Evolutionary conservation across 2,329 filamentous ascomycete genomes (phyloP).

Genomic region (Aphanocladium album): DNA sequence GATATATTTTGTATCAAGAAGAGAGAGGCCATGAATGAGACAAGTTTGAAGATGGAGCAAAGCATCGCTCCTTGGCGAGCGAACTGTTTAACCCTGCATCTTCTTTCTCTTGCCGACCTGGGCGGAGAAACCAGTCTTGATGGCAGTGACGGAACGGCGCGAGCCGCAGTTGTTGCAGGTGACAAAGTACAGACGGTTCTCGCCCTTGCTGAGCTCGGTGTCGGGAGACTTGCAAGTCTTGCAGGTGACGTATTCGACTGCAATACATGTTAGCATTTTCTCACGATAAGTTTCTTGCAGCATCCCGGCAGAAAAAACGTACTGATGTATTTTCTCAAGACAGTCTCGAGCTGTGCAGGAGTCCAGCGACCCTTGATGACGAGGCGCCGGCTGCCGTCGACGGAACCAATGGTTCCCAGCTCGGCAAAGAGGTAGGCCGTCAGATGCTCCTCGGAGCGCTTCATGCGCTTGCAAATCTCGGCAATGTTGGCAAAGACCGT

Average conservation of each 20-base stretch:
- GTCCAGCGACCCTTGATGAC: conserved; percentile 99
- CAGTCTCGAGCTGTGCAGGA: conserved; percentile 98
- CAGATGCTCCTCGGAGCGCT: conserved; percentile 95
- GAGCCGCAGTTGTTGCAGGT: conserved; percentile 83
- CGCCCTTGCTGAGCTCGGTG: conserved; percentile 95
- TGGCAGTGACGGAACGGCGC: conserved; percentile 85
- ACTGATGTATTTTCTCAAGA: conserved; percentile 92
- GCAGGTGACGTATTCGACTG: conserved; percentile 96
- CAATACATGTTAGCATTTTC: conserved; percentile 25
- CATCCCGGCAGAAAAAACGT: conserved; percentile 42
- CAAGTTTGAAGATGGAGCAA: too few species aligned
- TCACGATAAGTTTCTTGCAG: too few species aligned
- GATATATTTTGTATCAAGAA: too few species aligned
- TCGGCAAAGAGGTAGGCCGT: conserved; percentile 96
- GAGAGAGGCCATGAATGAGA: neutral
- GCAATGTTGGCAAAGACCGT: conserved; percentile 99
- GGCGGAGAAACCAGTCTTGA: conserved; percentile 99
- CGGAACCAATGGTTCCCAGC: conserved; percentile 92
- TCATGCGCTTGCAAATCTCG: conserved; percentile 99
- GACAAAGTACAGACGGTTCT: conserved; percentile 98
- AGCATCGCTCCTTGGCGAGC: neutral
- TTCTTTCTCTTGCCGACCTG: conserved; percentile 98
- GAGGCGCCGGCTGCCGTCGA: conserved; percentile 85
- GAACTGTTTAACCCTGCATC: conserved; percentile 71
- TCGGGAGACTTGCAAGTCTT: conserved; percentile 95